Conservation (phyloP, 768 basidiomycete genomes). For the Agaricus subrufescens region DNA sequence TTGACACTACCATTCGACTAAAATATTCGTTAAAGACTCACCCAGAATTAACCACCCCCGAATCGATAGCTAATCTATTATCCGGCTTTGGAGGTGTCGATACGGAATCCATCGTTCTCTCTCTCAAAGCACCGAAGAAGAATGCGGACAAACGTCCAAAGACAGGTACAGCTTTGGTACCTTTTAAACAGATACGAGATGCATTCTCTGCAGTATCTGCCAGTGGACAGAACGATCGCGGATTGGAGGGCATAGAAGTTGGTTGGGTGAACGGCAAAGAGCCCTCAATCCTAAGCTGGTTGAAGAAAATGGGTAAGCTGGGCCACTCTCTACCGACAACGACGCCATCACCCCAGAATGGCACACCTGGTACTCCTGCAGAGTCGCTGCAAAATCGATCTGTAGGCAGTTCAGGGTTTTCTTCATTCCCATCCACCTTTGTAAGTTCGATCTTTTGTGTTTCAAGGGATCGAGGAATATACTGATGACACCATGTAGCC, state of each 20-base stretch:
- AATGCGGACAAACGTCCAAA: slow-evolving; percentile 52
- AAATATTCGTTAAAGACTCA: slow-evolving; percentile 60
- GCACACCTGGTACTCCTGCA: too few species aligned
- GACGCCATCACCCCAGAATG: too few species aligned
- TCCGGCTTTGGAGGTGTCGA: slow-evolving; percentile 61
- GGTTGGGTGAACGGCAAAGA: slow-evolving; percentile 73
- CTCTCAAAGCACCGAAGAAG: slow-evolving; percentile 54
- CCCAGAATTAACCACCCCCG: slow-evolving; percentile 49
- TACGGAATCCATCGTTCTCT: slow-evolving; percentile 59
- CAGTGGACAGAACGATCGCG: slow-evolving; percentile 44
- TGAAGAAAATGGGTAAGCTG: slow-evolving; percentile 67
- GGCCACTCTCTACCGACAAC: not conserved
- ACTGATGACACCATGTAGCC: slow-evolving; percentile 12
- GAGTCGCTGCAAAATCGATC: slow-evolving; percentile 24
- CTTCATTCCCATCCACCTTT: slow-evolving; percentile 59
- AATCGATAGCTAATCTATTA: slow-evolving; percentile 47
- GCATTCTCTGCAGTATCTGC: slow-evolving; percentile 75
- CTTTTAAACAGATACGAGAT: slow-evolving; percentile 70
- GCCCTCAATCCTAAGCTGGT: slow-evolving; percentile 66
- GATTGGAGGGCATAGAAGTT: slow-evolving; percentile 60
- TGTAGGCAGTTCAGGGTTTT: slow-evolving; percentile 36
- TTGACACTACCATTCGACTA: slow-evolving; percentile 73
- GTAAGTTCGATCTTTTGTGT: slow-evolving; percentile 27
- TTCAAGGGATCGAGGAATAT: not conserved
- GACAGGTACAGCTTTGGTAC: slow-evolving; percentile 65